Evolutionary conservation across 2,329 filamentous ascomycete species (phyloP).

Genomic region (Verticillium albo-atrum): DNA sequence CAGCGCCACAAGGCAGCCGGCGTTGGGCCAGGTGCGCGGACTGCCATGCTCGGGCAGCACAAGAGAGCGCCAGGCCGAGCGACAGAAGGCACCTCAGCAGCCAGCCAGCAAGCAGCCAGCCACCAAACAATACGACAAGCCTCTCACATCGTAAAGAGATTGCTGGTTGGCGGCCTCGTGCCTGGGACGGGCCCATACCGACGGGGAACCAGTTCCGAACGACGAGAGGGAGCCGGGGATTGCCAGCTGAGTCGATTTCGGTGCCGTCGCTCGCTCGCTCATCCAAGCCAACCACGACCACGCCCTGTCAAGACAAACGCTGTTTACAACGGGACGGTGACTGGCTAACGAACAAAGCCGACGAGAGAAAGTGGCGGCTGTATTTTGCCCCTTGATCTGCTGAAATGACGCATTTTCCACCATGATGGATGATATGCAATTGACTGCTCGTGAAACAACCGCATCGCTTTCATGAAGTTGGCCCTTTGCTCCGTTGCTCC

Average conservation of each 20-base stretch:
- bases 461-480: neutral
- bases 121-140: neutral
- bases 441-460: neutral
- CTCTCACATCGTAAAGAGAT: neutral
- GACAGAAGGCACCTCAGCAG: neutral
- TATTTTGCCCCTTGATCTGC: too few species aligned
- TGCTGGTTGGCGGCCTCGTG: neutral
- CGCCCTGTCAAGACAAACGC: too few species aligned
- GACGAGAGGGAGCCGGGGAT: too few species aligned
- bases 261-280: too few species aligned
- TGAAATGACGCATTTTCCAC: neutral
- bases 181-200: neutral
- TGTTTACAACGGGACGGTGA: too few species aligned
- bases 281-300: too few species aligned
- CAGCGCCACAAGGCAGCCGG: neutral
- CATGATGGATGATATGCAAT: neutral
- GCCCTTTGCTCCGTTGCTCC: neutral
- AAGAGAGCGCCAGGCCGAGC: neutral
- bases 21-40: neutral
- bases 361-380: too few species aligned
- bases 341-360: too few species aligned
- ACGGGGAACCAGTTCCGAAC: neutral
- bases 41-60: neutral
- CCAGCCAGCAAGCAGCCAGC: neutral
- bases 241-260: too few species aligned